Conservation (phyloP, 1,284 basidiomycete genomes). For the Apiotrichum laibachii region DNA sequence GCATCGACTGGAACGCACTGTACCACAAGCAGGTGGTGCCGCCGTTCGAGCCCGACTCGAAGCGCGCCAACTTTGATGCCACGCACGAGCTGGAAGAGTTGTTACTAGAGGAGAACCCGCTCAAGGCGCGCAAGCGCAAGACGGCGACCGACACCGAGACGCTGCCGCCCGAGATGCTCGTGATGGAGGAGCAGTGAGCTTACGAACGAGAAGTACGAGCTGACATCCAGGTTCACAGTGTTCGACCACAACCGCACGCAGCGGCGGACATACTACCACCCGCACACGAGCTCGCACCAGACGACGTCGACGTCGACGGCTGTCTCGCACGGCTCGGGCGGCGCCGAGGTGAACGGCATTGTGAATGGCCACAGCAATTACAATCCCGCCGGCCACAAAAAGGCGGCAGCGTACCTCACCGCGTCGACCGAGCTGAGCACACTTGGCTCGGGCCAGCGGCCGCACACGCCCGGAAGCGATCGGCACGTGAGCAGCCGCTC, state of each 20-base stretch:
- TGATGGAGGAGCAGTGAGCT: conserved; percentile 96
- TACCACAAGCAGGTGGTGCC: conserved; percentile 74
- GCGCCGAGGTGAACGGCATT: too few relatives aligned
- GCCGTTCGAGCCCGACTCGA: conserved; percentile 93
- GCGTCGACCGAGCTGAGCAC: conserved; percentile 8
- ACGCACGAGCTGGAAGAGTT: conserved; percentile 97
- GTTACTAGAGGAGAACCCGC: conserved; percentile 90
- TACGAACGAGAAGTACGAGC: not conserved
- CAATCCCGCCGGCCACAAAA: conserved; percentile 1
- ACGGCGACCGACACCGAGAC: conserved; percentile 80
- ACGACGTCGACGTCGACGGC: conserved; percentile 18
- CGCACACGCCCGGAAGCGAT: conserved; percentile 11
- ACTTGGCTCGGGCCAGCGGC: not conserved
- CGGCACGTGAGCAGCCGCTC: conserved; percentile 35
- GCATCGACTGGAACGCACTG: conserved; percentile 82
- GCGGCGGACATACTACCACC: conserved; percentile 47
- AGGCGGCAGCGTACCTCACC: not conserved
- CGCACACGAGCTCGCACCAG: conserved; percentile 28
- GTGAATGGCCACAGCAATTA: too few relatives aligned
- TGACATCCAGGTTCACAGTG: conserved; percentile 45
- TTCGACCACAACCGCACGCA: conserved; percentile 50
- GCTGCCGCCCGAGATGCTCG: conserved; percentile 83
- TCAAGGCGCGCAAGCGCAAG: conserved; percentile 91
- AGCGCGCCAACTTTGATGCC: conserved; percentile 99
- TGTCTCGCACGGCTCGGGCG: conserved; percentile 10